These are phyloP conservation scores for Hypoxylon lienhwacheense DNA, from an alignment of 495 filamentous ascomycete species.

Conservation along the genomic window DNA sequence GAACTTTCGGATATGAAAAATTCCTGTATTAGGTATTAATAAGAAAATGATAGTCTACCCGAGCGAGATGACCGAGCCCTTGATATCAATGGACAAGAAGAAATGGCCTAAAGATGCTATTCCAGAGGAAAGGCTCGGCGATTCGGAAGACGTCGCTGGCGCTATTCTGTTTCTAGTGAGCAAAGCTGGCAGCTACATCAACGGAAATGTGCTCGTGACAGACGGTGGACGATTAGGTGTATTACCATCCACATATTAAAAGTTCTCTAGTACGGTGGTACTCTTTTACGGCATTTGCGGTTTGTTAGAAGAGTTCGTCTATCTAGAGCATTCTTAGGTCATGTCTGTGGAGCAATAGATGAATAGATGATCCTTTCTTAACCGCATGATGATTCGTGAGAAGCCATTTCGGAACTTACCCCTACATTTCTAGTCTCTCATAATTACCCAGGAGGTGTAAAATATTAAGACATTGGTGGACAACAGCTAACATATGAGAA, in stretches of 20 bases:
- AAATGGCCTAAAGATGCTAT: conserved; percentile 46
- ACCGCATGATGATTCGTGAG: no score
- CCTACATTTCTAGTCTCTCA: no score
- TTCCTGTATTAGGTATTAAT: neutral
- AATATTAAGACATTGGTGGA: no score
- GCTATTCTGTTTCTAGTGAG: conserved; percentile 54
- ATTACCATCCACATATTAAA: conserved; percentile 48
- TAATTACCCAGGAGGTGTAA: no score
- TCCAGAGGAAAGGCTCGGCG: conserved; percentile 53
- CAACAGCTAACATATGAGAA: no score
- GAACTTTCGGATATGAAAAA: neutral
- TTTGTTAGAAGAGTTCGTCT: neutral
- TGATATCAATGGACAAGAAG: conserved; percentile 29
- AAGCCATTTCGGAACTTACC: no score
- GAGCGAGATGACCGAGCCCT: conserved; percentile 54
- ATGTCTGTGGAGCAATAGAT: no score
- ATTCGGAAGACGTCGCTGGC: conserved; percentile 55
- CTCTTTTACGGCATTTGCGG: neutral
- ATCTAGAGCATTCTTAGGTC: no score
- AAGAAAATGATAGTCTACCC: conserved; percentile 45
- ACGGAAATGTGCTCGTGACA: conserved; percentile 52
- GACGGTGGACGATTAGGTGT: conserved; percentile 56
- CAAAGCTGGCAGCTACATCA: conserved; percentile 55
- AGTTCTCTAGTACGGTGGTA: no score
- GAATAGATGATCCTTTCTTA: no score